These are phyloP conservation scores for Calonectria crousiana DNA, from an alignment of 2,329 filamentous ascomycete genomes.

Conservation along the genomic window DNA sequence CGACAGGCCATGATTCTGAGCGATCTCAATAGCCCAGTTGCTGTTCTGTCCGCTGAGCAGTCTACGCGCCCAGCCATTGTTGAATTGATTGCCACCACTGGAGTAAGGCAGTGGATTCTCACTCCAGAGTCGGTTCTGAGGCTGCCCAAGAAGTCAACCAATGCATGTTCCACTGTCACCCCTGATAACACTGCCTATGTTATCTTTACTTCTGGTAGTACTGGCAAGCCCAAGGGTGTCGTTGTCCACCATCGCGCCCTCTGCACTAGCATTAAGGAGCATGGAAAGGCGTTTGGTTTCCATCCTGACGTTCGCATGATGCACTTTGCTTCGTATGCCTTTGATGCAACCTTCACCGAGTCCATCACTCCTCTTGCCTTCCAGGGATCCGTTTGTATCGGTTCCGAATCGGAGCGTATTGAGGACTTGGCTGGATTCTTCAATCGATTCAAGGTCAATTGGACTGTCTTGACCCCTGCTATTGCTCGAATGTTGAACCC, in stretches of 20 bases:
- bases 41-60: background rate
- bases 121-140: background rate
- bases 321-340: conserved; percentile 49
- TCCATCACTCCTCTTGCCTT: conserved; percentile 35
- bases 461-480: conserved; percentile 33
- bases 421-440: conserved; percentile 29
- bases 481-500: conserved; percentile 32
- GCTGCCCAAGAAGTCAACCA: background rate
- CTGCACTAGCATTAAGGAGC: conserved; percentile 4
- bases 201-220: conserved; percentile 39
- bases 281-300: conserved; percentile 24
- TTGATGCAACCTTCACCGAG: conserved; percentile 46
- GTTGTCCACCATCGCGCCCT: conserved; percentile 34
- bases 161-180: background rate
- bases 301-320: conserved; percentile 40
- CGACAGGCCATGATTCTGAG: background rate
- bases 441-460: conserved; percentile 27
- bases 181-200: conserved; percentile 27
- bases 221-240: conserved; percentile 34
- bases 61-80: background rate
- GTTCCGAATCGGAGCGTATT: conserved; percentile 31
- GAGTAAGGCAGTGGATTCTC: conserved; percentile 2
- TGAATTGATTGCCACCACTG: background rate
- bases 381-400: conserved; percentile 34
- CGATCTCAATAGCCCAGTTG: background rate